Conservation (phyloP, 2,329 filamentous ascomycete species). For the Aureobasidium sp. region DNA sequence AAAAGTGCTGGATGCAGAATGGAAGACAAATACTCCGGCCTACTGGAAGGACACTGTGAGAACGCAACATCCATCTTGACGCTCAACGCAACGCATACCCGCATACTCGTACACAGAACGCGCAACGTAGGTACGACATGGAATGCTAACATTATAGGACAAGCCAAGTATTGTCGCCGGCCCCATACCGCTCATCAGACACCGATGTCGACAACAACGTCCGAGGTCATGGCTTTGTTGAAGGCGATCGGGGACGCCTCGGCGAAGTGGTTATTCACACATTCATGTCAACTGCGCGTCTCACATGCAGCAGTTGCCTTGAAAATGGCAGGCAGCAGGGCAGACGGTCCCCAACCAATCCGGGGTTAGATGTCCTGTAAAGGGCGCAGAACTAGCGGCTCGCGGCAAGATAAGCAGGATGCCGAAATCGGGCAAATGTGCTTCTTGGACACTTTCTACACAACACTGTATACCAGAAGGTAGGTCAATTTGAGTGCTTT, state of each 20-base stretch:
- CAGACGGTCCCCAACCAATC: conserved; percentile 1
- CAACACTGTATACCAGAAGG: background rate
- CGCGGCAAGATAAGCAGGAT: conserved; percentile 4
- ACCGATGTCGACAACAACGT: no score
- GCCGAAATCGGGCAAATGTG: background rate
- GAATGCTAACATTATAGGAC: background rate
- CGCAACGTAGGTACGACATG: background rate
- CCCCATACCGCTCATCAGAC: background rate
- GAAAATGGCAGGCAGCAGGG: conserved; percentile 3
- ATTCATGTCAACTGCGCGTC: background rate
- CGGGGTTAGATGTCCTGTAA: background rate
- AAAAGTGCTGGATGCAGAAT: background rate
- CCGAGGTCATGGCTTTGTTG: conserved; percentile 3
- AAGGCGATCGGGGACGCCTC: background rate
- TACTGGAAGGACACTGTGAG: background rate
- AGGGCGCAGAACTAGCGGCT: conserved; percentile 7
- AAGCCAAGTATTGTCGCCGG: background rate
- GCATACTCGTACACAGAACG: background rate
- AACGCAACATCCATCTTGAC: no score
- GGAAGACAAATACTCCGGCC: background rate
- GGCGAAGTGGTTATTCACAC: background rate
- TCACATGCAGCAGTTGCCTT: background rate
- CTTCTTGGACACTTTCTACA: background rate
- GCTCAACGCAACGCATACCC: background rate
- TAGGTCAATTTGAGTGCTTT: background rate